Percentiles rank a stretch among this genome's conserved stretches.
Evolutionary conservation across 306 rosid genomes (phyloP).

Genomic region (Leucaena leucocephala): DNA sequence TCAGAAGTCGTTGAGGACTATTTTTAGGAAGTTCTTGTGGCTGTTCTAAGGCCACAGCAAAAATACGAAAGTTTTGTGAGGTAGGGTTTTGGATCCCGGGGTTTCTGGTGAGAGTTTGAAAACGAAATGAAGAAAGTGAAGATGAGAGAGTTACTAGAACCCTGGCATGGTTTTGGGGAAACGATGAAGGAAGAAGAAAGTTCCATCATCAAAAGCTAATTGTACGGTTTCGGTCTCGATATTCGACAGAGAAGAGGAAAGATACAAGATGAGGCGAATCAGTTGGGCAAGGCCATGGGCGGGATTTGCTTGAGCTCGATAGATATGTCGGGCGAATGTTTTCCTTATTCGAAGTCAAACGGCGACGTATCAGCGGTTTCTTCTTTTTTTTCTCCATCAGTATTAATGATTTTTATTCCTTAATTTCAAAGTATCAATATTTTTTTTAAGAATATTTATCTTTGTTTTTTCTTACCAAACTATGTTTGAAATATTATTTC

Average conservation of each 20-base stretch:
- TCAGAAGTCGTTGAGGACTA: slow-evolving; percentile 89
- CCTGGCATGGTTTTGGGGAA: slow-evolving; percentile 44
- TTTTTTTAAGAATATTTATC: no score
- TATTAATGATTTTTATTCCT: no score
- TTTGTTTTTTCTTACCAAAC: no score
- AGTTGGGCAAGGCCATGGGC: neutral
- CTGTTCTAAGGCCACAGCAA: slow-evolving; percentile 73
- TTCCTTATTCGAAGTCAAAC: neutral
- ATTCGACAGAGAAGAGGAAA: slow-evolving; percentile 18
- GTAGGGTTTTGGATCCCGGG: slow-evolving; percentile 36
- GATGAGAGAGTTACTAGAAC: slow-evolving; percentile 54
- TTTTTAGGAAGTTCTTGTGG: slow-evolving; percentile 65
- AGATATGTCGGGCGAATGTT: slow-evolving; percentile 14
- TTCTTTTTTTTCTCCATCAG: no score
- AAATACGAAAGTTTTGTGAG: slow-evolving; percentile 37
- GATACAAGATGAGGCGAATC: slow-evolving; percentile 29
- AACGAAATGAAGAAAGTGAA: slow-evolving; percentile 57
- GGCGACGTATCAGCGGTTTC: neutral
- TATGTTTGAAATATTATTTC: no score
- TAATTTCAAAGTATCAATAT: no score
- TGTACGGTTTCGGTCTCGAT: slow-evolving; percentile 36
- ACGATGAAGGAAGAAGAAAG: slow-evolving; percentile 68
- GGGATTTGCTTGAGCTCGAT: neutral
- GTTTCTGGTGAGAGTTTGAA: slow-evolving; percentile 41
- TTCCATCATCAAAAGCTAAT: slow-evolving; percentile 54